Evolutionary conservation across 129 eudicot species (phyloP).

Genomic region (Scalesia atractyloides): DNA sequence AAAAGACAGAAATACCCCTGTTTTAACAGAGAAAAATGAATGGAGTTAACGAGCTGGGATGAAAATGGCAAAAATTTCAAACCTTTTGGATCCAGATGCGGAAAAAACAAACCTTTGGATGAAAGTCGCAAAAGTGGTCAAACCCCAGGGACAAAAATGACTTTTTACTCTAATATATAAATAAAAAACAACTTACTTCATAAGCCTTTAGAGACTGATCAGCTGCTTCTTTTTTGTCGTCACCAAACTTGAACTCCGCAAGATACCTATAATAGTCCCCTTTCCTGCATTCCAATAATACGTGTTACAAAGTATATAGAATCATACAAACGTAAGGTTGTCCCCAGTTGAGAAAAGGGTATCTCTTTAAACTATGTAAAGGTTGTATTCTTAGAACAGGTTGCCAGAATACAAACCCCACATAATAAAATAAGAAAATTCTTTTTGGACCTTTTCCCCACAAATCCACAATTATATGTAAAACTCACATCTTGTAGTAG

Average conservation of each 20-base stretch:
- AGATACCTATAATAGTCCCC: constrained; percentile 62
- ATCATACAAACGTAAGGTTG: constrained; percentile 1
- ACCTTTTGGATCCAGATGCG: too few species aligned
- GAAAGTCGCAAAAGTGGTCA: too few species aligned
- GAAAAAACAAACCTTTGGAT: too few species aligned
- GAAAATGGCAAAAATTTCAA: too few species aligned
- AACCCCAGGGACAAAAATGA: too few species aligned
- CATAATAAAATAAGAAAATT: constrained; percentile 13
- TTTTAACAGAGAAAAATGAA: too few species aligned
- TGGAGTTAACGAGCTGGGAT: too few species aligned
- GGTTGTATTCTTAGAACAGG: constrained; percentile 6
- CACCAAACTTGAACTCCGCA: constrained; percentile 59
- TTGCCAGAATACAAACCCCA: constrained; percentile 11
- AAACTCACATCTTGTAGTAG: constrained; percentile 53
- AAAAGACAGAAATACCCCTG: too few species aligned
- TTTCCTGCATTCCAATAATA: constrained; percentile 42
- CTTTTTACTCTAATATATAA: too few species aligned
- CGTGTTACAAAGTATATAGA: constrained; percentile 15
- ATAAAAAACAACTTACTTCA: constrained; percentile 39
- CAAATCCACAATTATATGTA: background rate
- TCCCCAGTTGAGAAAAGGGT: background rate
- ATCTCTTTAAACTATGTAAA: too few species aligned
- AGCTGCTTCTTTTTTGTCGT: constrained; percentile 60
- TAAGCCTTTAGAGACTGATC: constrained; percentile 65
- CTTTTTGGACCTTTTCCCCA: constrained; percentile 16